phyloP scores from a whole-genome alignment of 2,329 filamentous ascomycete species.

The Penicillium sp. region DNA sequence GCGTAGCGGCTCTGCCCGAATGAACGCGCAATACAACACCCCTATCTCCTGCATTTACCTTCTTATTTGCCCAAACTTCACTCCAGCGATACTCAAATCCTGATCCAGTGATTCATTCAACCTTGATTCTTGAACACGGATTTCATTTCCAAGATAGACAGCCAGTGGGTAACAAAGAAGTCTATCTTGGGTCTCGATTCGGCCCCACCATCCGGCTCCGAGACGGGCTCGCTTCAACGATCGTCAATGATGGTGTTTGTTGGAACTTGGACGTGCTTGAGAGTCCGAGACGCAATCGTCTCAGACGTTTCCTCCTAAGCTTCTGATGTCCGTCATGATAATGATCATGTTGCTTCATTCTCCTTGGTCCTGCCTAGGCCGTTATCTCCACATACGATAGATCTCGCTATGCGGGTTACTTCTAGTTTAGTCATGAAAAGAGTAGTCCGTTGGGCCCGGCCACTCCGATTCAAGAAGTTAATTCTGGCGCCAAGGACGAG shows the following conservation, averaged over 20 bases:
- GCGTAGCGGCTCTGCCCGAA: neutral
- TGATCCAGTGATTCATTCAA: neutral
- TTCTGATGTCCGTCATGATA: no score
- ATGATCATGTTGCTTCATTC: no score
- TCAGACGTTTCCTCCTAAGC: neutral
- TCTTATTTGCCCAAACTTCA: neutral
- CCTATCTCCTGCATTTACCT: neutral
- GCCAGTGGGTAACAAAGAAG: neutral
- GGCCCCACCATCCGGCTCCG: constrained; percentile 35
- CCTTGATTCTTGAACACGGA: neutral
- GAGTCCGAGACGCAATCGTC: neutral
- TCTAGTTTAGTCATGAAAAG: neutral
- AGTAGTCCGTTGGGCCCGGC: neutral
- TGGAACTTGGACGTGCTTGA: neutral
- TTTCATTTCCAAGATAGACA: neutral
- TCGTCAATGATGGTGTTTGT: neutral
- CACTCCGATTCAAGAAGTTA: neutral
- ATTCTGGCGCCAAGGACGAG: constrained; percentile 5
- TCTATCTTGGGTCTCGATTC: constrained; percentile 4
- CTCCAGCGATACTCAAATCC: neutral
- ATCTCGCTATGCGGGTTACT: neutral
- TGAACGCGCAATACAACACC: neutral
- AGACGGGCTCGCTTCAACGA: constrained; percentile 8
- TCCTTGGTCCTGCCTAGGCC: neutral
- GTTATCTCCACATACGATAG: neutral